Base-by-base conservation (phyloP, 2,329 filamentous ascomycete species). In the Apiospora aurea region DNA sequence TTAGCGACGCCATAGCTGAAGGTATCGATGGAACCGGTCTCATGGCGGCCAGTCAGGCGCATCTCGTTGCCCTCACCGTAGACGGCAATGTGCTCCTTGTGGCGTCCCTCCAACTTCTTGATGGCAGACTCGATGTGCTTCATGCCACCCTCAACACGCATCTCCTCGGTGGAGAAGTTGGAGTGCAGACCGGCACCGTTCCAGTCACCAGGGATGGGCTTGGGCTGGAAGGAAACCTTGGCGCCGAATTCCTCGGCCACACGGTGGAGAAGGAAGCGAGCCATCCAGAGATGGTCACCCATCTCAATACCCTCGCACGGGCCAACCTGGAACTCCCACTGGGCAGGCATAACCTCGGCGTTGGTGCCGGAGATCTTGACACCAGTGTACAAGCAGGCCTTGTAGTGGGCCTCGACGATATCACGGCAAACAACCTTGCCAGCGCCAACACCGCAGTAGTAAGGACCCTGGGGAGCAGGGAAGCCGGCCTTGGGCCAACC, bases 301-400 rank as follows among this genome's bases (percentile, higher is more conserved):
- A 98, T 93, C 82, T 92, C 87, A 79, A 98, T 98, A 75, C 95
- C 96, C 71, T 87, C 84, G 85, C 94, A 97, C 75, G 96, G 96
- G 72, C 96, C 96, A 79, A 98, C 94, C 83, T 98, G 96, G 91
- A 94, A 98, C 84, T 98, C 96, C 96, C 96, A 98, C 85, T 98
- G 96, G 73, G 93, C 95, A 75, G 95, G 93, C 94, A 98, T 97
- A 81, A 99, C 96, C 89, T 99, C 96, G 76, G 96, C 96, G 85
- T 99, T 99, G 87, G 96, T 98, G 81, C 96, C 96, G 38, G 95
- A 97, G 85, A 99, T 98, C 83, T 95, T 92, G 85, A 99, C 89
- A 73, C 93, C 92, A 73, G 96, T 91, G 83, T 94, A 97, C 84
- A 98, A 82, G 88, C 90, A 97, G 76, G 92, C 92, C 86, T 93